A percentile compares a stretch with the other conserved stretches of the same genome.
Conservation (phyloP, 2,329 filamentous ascomycete genomes). For the Metarhizium brunneum region DNA sequence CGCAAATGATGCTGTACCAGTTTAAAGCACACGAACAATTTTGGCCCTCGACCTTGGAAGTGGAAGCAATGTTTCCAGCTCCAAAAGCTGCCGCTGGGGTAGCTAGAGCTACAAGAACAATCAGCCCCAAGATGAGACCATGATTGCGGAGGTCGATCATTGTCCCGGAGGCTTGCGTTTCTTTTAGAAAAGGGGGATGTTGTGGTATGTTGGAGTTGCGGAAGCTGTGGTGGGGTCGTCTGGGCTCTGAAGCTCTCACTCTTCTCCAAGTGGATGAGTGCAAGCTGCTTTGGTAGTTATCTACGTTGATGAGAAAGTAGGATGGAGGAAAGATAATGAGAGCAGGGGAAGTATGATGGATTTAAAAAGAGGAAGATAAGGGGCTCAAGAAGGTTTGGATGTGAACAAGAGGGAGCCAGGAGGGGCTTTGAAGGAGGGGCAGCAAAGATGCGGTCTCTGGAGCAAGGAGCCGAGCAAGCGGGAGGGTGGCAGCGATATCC, state of each 20-base stretch:
- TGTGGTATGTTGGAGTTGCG: not conserved
- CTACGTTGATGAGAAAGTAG: not conserved
- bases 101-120: constrained; percentile 57
- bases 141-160: constrained; percentile 42
- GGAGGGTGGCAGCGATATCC: no score
- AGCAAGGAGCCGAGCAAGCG: not conserved
- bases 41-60: constrained; percentile 72
- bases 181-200: not conserved
- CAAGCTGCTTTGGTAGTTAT: not conserved
- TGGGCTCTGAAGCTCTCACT: not conserved
- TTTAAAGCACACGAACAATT: constrained; percentile 50
- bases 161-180: constrained; percentile 1
- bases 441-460: not conserved
- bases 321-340: not conserved
- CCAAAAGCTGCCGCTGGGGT: constrained; percentile 69
- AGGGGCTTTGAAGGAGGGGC: constrained; percentile 5
- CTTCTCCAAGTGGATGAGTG: not conserved
- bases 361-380: not conserved
- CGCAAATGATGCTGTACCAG: not conserved
- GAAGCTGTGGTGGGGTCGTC: not conserved
- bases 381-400: not conserved
- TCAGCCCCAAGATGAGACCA: constrained; percentile 43
- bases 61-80: constrained; percentile 77
- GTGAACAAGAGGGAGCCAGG: not conserved
- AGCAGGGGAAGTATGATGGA: not conserved